Evolutionary conservation across 352 stramenopile genomes (phyloP).

Genomic region (Phytophthora colocasiae): DNA sequence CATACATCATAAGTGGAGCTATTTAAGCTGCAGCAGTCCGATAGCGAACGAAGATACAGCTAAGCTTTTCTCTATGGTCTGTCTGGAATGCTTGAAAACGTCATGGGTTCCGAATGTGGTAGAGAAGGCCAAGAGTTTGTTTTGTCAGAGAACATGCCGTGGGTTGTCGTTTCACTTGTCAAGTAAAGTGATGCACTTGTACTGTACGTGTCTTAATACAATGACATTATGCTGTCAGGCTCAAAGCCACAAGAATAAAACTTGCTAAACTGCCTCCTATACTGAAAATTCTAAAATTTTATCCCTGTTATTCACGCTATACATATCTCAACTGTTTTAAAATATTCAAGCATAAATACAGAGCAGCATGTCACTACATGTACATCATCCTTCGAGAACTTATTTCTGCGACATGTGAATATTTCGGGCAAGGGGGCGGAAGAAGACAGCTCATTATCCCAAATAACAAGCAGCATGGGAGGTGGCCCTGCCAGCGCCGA

Average conservation of each 20-base stretch:
- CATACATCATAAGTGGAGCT: no score
- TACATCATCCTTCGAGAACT: constrained; percentile 1
- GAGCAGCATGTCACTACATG: constrained; percentile 3
- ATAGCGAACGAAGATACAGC: no score
- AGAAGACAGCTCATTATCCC: constrained; percentile 24
- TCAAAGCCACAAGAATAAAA: background rate
- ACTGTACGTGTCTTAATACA: no score
- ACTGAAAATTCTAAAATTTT: background rate
- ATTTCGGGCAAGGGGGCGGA: constrained; percentile 22
- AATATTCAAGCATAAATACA: background rate
- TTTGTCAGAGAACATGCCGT: background rate
- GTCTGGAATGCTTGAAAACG: background rate
- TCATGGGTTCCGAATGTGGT: background rate
- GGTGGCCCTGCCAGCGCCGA: constrained; percentile 70
- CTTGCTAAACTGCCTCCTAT: background rate
- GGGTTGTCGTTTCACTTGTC: background rate
- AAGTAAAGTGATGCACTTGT: no score
- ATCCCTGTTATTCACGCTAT: background rate
- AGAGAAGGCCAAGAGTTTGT: background rate
- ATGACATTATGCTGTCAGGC: background rate
- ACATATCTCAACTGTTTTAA: constrained; percentile 12
- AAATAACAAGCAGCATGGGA: constrained; percentile 52
- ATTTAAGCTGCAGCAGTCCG: background rate
- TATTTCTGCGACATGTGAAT: constrained; percentile 26
- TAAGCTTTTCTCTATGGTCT: background rate